Evolutionary conservation across 78 protist genomes (phyloP).

Genomic region (Goniomonas avonlea): DNA sequence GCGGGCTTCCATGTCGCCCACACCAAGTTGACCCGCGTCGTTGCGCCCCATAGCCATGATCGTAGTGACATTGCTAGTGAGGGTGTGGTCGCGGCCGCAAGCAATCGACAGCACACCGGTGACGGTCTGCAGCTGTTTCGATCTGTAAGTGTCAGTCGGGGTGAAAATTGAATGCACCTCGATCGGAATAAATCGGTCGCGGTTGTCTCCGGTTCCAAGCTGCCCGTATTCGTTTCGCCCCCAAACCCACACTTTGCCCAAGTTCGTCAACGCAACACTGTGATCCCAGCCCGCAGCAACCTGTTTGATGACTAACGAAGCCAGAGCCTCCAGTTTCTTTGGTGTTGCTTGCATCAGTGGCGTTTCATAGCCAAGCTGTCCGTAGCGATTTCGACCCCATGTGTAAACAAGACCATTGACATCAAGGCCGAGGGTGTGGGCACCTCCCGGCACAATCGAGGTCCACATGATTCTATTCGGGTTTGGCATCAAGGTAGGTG

Average conservation of each 20-base stretch:
- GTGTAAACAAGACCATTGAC: neutral
- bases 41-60: neutral
- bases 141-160: too few relatives aligned
- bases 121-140: neutral
- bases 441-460: neutral
- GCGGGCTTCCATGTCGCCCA: neutral
- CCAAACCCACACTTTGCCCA: slow-evolving; percentile 5
- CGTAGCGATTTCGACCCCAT: neutral
- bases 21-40: slow-evolving; percentile 4
- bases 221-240: slow-evolving; percentile 1
- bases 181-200: neutral
- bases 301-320: neutral
- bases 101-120: neutral
- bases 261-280: neutral
- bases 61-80: neutral
- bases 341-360: neutral
- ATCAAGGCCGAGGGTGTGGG: neutral
- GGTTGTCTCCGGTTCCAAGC: neutral
- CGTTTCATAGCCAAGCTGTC: slow-evolving; percentile 12
- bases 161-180: too few relatives aligned
- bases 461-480: neutral
- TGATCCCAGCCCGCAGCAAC: slow-evolving; percentile 12
- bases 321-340: neutral
- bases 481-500: too few relatives aligned
- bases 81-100: neutral